phyloP scores from a whole-genome alignment of 345 rosid species.

The Eucalyptus pauciflora region DNA sequence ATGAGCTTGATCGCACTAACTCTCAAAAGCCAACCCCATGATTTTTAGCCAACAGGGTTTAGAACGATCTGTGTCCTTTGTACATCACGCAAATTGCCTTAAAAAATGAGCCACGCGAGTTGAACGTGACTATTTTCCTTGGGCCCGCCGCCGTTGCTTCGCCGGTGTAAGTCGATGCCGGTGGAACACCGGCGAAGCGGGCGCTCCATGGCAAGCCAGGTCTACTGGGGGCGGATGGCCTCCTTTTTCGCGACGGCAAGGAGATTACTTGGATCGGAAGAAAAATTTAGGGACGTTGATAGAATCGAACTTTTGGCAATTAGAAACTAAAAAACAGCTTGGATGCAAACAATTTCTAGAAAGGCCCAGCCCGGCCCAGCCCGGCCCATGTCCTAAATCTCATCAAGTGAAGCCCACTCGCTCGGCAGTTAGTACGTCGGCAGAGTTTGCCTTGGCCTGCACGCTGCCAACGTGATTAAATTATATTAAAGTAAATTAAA shows the following conservation, averaged over 20 bases:
- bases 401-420: not conserved
- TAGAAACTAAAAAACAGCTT: not conserved
- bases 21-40: not conserved
- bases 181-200: not conserved
- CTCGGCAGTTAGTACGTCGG: not conserved
- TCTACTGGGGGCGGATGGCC: not conserved
- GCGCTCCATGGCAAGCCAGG: not conserved
- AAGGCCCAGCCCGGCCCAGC: not conserved
- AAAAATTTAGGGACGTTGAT: not conserved
- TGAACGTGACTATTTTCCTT: not conserved
- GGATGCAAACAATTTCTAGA: not conserved
- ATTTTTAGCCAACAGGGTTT: not conserved
- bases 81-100: not conserved
- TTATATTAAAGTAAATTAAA: not conserved
- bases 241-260: not conserved
- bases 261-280: not conserved
- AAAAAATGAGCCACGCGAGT: not conserved
- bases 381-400: not conserved
- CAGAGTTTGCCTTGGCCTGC: not conserved
- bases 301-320: not conserved
- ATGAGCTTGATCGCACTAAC: not conserved
- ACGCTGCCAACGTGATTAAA: not conserved
- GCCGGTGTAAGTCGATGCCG: not conserved
- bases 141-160: accelerated
- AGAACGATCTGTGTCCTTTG: not conserved